Evolutionary conservation across 148 eudicot genomes (phyloP).

Genomic region (Rhododendron mucronatum): DNA sequence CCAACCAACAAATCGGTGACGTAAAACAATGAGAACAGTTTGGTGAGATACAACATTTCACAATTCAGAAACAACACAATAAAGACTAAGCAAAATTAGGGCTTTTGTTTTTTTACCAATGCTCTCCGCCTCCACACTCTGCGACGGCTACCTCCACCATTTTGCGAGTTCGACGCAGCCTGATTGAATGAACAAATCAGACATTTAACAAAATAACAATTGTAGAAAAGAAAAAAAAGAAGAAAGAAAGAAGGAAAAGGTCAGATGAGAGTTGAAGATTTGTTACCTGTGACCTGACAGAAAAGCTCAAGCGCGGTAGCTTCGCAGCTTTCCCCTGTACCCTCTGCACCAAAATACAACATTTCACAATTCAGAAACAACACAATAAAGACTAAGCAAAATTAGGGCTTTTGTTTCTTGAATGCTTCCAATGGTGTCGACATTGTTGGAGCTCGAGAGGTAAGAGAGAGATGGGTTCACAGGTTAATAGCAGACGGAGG

Average conservation of each 20-base stretch:
- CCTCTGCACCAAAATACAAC: constrained; percentile 25
- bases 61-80: neutral
- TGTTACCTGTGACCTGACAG: constrained; percentile 30
- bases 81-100: neutral
- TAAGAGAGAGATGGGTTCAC: too few relatives aligned
- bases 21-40: neutral
- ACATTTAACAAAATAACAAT: neutral
- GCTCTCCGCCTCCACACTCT: constrained; percentile 84
- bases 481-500: too few relatives aligned
- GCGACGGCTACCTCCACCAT: constrained; percentile 36
- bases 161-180: constrained; percentile 33
- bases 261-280: neutral
- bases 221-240: neutral
- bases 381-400: neutral
- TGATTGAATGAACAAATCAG: constrained; percentile 5
- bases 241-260: neutral
- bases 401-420: neutral
- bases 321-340: constrained; percentile 9
- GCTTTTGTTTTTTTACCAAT: constrained; percentile 40
- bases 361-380: neutral
- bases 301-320: constrained; percentile 21
- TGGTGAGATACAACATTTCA: neutral
- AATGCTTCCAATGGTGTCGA: too few relatives aligned
- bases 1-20: neutral
- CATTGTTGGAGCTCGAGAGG: too few relatives aligned